Evolutionary conservation across 352 stramenopile genomes (phyloP).

Genomic region (Nannochloropsis limnetica): DNA sequence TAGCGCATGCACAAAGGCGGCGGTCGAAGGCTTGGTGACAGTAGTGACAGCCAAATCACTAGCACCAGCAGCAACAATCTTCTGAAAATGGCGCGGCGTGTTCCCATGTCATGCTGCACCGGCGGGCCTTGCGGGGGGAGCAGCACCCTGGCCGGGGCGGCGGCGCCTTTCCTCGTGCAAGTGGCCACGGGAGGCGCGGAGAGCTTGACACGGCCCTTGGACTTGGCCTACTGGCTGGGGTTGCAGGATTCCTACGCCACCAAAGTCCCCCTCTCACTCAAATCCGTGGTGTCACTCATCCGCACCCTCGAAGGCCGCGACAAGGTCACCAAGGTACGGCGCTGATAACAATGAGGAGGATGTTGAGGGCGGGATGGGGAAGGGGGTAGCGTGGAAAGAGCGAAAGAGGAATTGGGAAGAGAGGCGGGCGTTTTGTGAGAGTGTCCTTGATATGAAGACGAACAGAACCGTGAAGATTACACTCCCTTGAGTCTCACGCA

Average conservation of each 20-base stretch:
- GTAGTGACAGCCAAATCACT: neutral
- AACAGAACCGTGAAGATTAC: neutral
- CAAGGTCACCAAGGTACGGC: slow-evolving; percentile 26
- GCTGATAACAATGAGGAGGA: neutral
- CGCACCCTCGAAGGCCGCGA: neutral
- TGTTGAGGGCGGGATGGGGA: neutral
- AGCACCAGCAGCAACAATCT: neutral
- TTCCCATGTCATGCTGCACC: neutral
- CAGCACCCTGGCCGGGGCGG: neutral
- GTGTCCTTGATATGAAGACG: neutral
- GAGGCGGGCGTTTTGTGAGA: neutral
- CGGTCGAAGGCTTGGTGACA: too few species aligned
- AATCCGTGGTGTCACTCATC: neutral
- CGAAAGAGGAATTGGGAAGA: neutral
- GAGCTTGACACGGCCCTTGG: neutral
- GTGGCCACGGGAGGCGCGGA: neutral
- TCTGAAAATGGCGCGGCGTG: neutral
- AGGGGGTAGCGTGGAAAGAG: neutral
- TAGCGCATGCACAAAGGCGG: neutral
- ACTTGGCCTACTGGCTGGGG: slow-evolving; percentile 16
- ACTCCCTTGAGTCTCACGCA: too few species aligned
- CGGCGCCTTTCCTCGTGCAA: neutral
- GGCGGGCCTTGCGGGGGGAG: neutral
- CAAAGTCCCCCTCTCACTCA: slow-evolving; percentile 13
- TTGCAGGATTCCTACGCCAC: slow-evolving; percentile 27